Conservation (phyloP, 78 protist species). For the Cyanophora paradoxa region DNA sequence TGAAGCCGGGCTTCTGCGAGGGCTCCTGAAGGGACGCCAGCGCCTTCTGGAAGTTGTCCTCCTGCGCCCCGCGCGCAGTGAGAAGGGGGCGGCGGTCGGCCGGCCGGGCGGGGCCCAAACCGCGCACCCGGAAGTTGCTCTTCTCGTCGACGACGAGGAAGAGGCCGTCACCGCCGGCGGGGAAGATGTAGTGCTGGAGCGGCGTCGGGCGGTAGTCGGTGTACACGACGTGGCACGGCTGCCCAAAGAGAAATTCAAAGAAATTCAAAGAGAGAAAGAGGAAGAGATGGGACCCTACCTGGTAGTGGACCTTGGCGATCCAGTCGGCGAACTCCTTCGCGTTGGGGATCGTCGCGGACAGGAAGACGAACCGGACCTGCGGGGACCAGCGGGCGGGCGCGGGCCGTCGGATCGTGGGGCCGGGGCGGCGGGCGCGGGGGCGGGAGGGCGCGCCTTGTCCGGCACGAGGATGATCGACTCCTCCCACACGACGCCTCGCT, state of each 20-base stretch:
- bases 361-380: conserved; percentile 66
- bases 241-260: neutral
- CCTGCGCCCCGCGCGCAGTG: conserved; percentile 7
- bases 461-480: conserved; percentile 82
- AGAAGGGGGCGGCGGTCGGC: neutral
- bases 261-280: neutral
- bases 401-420: conserved; percentile 17
- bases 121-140: conserved; percentile 55
- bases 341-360: conserved; percentile 89
- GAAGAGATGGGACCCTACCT: neutral
- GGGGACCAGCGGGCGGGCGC: no score
- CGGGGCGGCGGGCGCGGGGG: no score
- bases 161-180: conserved; percentile 73
- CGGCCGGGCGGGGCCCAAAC: neutral
- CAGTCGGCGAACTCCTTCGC: conserved; percentile 77
- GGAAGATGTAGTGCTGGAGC: conserved; percentile 65
- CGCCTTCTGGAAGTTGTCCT: conserved; percentile 59
- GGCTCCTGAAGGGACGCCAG: no score
- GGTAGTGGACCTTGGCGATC: conserved; percentile 39
- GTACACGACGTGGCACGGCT: conserved; percentile 67
- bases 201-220: conserved; percentile 93
- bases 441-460: conserved; percentile 9
- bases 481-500: conserved; percentile 92
- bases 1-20: no score
- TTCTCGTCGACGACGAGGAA: conserved; percentile 74